Evolutionary conservation across 805 yeast genomes (phyloP), one percentile per base, ranked within the genome.

Genomic region (Wickerhamomyces canadensis): DNA sequence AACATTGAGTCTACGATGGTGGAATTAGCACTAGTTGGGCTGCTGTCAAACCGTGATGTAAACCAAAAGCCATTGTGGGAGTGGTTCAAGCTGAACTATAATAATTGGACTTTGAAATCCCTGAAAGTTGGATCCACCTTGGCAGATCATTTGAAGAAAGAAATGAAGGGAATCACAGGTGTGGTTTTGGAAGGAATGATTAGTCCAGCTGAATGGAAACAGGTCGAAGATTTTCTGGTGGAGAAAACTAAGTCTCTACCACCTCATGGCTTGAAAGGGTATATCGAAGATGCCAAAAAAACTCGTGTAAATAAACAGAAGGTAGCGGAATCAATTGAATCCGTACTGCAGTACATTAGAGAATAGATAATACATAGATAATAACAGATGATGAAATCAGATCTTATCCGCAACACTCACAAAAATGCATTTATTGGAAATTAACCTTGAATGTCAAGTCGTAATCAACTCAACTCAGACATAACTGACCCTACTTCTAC

Each of bases 21-120:
- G 30, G 87, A 79, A 47, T 48, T 73, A 35, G 77, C 74, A 0
- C 56, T 81, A n/a, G 51, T 78, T 26, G 87, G 87, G 36, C 58
- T 70, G 45, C 65, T 60, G 51, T 65, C 61, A 53, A 54, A 59
- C 37, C 52, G 53, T 19, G 68, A 57, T 34, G 53, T 49, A 37
- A 52, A 47, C 31, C 61, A 60, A 43, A 50, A 60, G 7, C 45
- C 54, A 30, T 45, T 78, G 9, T 78, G 79, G 76, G 58, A 65
- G 4, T 81, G 87, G 86, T 79, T 69, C 55, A 59, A 48, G 30
- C 51, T 68, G 36, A 66, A 78, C 47, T 78, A 67, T 50, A 72
- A 71, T 33, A 57, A 57, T 23, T 78, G 84, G 77, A 65, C 64
- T 12, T 49, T 58, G n/a, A 71, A 66, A 38, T 61, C 78, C 10